Evolutionary conservation across 2,329 filamentous ascomycete species (phyloP).

Genomic region (Talaromyces verruculosus): DNA sequence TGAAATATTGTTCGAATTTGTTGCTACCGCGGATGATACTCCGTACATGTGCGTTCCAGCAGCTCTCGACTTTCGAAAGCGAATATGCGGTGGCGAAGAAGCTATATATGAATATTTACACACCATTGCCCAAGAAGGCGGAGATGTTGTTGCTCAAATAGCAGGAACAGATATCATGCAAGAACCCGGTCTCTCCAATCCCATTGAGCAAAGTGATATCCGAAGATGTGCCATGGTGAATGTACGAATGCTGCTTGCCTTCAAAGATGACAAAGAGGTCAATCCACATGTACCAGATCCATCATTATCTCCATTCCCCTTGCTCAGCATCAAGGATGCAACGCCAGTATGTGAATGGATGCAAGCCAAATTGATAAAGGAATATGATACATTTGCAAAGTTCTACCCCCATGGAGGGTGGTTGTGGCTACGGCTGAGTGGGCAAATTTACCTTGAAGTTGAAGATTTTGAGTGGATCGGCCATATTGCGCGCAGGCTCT

Average conservation of each 20-base stretch:
- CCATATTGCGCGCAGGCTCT: constrained; percentile 58
- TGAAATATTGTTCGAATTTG: constrained; percentile 70
- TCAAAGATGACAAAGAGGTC: constrained; percentile 28
- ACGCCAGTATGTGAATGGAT: constrained; percentile 59
- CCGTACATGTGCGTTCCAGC: constrained; percentile 72
- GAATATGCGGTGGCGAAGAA: constrained; percentile 71
- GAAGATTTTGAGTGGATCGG: constrained; percentile 74
- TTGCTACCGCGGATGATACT: constrained; percentile 71
- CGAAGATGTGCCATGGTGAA: constrained; percentile 70
- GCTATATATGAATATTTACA: constrained; percentile 64
- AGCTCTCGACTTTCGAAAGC: constrained; percentile 67
- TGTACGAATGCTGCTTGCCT: constrained; percentile 66
- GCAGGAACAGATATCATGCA: constrained; percentile 73
- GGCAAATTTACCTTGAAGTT: constrained; percentile 79
- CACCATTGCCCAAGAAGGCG: constrained; percentile 64
- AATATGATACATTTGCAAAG: constrained; percentile 71
- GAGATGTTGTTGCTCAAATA: constrained; percentile 57
- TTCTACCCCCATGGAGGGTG: constrained; percentile 60
- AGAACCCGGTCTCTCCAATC: constrained; percentile 35
- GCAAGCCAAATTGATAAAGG: constrained; percentile 51
- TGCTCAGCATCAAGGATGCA: constrained; percentile 43
- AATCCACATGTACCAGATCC: constrained; percentile 22
- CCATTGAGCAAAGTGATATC: constrained; percentile 42
- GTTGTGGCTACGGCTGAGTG: constrained; percentile 73
- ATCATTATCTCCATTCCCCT: constrained; percentile 21